Conservation (phyloP, 176 grass and related monocot genomes). For the Phyllostachys edulis region DNA sequence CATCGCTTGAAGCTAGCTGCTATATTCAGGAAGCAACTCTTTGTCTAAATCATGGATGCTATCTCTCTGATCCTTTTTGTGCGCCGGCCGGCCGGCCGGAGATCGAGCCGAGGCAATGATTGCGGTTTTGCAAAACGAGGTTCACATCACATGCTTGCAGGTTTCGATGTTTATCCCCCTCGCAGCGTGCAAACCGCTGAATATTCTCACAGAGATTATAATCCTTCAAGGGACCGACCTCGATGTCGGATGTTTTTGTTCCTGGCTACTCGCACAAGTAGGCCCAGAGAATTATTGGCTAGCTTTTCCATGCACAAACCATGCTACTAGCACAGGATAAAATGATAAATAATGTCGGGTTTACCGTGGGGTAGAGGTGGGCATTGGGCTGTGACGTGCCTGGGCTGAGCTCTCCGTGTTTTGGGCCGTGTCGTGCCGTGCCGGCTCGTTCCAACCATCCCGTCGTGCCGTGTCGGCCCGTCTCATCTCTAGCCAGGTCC, state of each 20-base stretch:
- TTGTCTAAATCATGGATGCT: neutral
- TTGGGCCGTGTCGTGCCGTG: too few species aligned
- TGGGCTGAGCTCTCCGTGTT: too few species aligned
- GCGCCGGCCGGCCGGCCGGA: neutral
- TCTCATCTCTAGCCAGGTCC: too few species aligned
- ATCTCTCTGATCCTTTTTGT: neutral
- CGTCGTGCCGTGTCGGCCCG: too few species aligned
- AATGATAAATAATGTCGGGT: neutral
- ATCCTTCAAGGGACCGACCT: neutral
- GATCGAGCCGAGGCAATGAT: neutral
- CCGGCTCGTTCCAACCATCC: too few species aligned
- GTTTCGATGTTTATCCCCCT: neutral
- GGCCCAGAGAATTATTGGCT: neutral
- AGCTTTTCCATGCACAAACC: neutral
- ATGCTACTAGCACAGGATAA: neutral
- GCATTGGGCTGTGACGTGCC: too few species aligned
- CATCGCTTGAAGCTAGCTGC: neutral
- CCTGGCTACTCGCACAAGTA: neutral
- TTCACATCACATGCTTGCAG: neutral
- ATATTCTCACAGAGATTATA: neutral
- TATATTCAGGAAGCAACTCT: neutral
- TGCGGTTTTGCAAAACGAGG: neutral
- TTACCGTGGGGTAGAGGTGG: too few species aligned
- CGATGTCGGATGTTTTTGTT: neutral
- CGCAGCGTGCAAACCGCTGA: neutral